Conservation (phyloP, 2,329 filamentous ascomycete genomes). For the Neospermospora avenae region DNA sequence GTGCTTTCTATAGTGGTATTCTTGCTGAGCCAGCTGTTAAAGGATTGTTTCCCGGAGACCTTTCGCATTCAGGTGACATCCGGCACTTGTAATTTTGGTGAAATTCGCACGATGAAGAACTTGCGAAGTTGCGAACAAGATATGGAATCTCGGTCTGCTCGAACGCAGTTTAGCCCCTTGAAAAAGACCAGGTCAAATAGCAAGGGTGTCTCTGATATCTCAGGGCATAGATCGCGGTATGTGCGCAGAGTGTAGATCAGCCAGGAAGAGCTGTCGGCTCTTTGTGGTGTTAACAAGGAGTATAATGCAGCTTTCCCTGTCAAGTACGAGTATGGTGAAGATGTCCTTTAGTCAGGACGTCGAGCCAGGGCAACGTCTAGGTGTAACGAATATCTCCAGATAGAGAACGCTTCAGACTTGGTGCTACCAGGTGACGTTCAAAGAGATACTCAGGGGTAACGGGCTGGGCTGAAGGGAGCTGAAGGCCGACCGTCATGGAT, state of each 20-base stretch:
- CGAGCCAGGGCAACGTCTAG: background rate
- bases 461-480: background rate
- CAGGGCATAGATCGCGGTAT: conserved; percentile 4
- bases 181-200: background rate
- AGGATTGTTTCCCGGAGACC: background rate
- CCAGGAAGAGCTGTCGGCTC: background rate
- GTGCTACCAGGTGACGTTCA: background rate
- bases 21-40: background rate
- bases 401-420: background rate
- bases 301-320: background rate
- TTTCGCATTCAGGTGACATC: background rate
- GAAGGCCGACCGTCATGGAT: background rate
- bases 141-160: background rate
- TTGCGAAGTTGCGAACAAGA: background rate
- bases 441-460: background rate
- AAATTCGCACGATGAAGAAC: background rate
- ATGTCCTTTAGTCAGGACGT: background rate
- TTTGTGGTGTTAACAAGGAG: background rate
- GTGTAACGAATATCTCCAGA: background rate
- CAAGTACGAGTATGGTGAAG: background rate
- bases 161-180: background rate
- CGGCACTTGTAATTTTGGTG: background rate
- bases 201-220: conserved; percentile 3
- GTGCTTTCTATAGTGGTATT: background rate
- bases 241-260: conserved; percentile 2